Base-by-base conservation (phyloP, 257 asterid species). In the Solanum pinnatisectum region DNA sequence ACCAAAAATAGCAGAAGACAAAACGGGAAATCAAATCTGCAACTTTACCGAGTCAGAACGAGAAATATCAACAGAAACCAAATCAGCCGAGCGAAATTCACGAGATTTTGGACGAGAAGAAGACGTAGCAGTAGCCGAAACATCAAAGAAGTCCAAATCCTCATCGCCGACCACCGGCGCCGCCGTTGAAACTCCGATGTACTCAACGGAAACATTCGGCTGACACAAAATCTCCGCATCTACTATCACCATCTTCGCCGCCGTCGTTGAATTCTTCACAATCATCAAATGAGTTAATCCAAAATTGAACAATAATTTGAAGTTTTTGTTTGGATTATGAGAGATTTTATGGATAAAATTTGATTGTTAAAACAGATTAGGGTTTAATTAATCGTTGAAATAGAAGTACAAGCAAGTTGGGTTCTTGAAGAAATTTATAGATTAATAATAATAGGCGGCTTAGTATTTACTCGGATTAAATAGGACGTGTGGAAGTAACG, bases 11-110 rank as follows among this genome's bases (percentile, higher is more conserved):
- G 25, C 1, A 72, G 14, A 72, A 63, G 22, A 74, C n/a, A 10
- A 74, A 74, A 36, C 10, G 5, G 5, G 32, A 88, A 89, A 36
- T 11, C 40, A 88, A 89, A 36, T 15, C 40, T 13, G 70, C 10
- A 3, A 89, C 88, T 20, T 73, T 88, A 92, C 94, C 88, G 90
- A 90, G 32, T 92, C 91, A 59, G 94, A 89, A 39, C 90, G 90
- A 37, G 90, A 86, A 84, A 90, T 87, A 67, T 90, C 89, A 7
- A 84, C 37, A 23, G 92, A 46, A 20, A 88, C 81, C 11, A 87
- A 72, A n/a, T 86, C 88, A 56, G 52, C 83, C 8, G 60, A 9
- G 25, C 79, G 79, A 72, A 72, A 72, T 71, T 71, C 78, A 71
- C 78, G n/a, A 32, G 78, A 32, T 71, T 71, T 71, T 16, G 78